Percentiles rank a stretch among this genome's conserved stretches.
phyloP scores from a whole-genome alignment of 2,329 filamentous ascomycete genomes.

The Fonsecaea pedrosoi region DNA sequence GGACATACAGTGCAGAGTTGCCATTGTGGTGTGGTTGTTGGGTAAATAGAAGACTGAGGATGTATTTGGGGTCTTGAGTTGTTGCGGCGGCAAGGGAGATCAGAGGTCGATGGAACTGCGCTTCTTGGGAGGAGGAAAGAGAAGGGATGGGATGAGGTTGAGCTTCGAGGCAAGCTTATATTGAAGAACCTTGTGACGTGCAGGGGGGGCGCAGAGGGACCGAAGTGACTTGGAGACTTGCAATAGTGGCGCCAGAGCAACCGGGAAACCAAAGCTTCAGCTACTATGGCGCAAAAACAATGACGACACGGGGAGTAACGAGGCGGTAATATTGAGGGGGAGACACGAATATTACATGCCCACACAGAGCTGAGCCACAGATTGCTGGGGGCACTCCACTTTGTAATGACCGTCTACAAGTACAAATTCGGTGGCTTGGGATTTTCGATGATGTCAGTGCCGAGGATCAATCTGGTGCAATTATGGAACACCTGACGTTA shows the following conservation, averaged over 20 bases:
- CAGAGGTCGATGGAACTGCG: not conserved
- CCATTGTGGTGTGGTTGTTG: constrained; percentile 55
- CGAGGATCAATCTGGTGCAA: constrained; percentile 3
- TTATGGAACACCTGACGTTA: constrained; percentile 23
- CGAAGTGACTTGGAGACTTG: constrained; percentile 18
- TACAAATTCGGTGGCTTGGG: not conserved
- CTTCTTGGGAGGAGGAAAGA: constrained; percentile 19
- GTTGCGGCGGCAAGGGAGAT: constrained; percentile 4
- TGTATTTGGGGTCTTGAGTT: constrained; percentile 5
- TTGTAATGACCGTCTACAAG: constrained; percentile 26
- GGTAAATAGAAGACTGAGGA: constrained; percentile 1
- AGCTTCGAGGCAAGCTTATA: constrained; percentile 22
- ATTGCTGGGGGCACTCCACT: not conserved
- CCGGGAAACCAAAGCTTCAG: constrained; percentile 4
- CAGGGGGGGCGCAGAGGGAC: constrained; percentile 7
- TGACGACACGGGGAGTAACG: constrained; percentile 32
- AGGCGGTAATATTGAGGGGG: constrained; percentile 4
- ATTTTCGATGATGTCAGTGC: constrained; percentile 32
- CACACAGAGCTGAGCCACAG: not conserved
- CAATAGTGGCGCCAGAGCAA: constrained; percentile 10
- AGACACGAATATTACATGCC: not conserved
- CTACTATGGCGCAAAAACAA: constrained; percentile 26
- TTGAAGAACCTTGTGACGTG: constrained; percentile 27
- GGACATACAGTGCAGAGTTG: constrained; percentile 65
- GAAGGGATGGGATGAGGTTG: constrained; percentile 22